These are phyloP conservation scores for Aspergillus panamensis DNA, from an alignment of 495 filamentous ascomycete genomes.

Conservation along the genomic window DNA sequence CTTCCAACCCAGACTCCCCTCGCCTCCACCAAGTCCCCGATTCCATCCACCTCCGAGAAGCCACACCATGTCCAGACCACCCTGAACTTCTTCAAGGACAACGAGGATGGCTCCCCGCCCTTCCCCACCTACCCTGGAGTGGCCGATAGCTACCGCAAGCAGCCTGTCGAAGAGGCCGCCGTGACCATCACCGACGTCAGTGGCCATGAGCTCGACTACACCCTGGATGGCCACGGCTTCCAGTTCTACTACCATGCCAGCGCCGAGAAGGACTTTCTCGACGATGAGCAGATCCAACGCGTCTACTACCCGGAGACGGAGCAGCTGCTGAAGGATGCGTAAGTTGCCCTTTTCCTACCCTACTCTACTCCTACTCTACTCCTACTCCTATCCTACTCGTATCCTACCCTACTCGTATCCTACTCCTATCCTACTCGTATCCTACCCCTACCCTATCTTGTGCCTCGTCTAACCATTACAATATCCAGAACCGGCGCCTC, in stretches of 20 bases:
- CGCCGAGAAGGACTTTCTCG: slow-evolving; percentile 48
- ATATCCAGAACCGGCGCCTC: slow-evolving; percentile 48
- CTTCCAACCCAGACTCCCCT: slow-evolving; percentile 17
- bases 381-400: background rate
- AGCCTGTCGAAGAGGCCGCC: slow-evolving; percentile 32
- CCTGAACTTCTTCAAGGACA: slow-evolving; percentile 58
- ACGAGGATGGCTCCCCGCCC: slow-evolving; percentile 56
- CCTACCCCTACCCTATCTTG: background rate
- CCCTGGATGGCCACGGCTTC: slow-evolving; percentile 48
- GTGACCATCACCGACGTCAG: slow-evolving; percentile 46
- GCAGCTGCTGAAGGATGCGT: slow-evolving; percentile 60
- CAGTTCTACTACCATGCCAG: slow-evolving; percentile 49
- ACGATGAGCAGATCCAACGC: slow-evolving; percentile 64
- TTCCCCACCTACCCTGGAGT: slow-evolving; percentile 44
- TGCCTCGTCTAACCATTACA: background rate
- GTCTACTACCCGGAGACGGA: slow-evolving; percentile 67
- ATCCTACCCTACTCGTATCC: background rate
- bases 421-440: too few species aligned
- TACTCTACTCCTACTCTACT: too few species aligned
- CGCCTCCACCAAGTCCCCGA: slow-evolving; percentile 18
- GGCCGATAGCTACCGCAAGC: slow-evolving; percentile 48
- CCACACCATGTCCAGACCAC: slow-evolving; percentile 51
- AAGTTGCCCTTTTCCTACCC: too few species aligned
- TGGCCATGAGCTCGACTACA: slow-evolving; percentile 48
- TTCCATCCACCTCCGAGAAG: slow-evolving; percentile 20